Evolutionary conservation across 2,329 filamentous ascomycete genomes (phyloP), one percentile per base, ranked within the genome.

Genomic region (Lachnellula occidentalis): DNA sequence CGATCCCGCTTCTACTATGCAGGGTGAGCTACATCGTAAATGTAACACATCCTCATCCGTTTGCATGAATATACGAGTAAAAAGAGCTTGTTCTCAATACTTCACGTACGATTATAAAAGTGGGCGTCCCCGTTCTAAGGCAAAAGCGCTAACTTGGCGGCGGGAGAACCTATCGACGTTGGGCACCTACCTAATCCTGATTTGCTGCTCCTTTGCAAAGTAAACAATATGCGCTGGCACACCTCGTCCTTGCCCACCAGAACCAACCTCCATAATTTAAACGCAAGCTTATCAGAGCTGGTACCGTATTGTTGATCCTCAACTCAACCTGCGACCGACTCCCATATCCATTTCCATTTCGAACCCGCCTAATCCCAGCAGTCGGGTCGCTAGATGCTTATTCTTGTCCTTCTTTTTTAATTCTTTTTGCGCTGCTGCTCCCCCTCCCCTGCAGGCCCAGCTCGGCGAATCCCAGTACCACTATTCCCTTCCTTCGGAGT

Each of bases 391-490:
- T 43, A 12, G 4, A n/a, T 15, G 22, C 11, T 45, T 45, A 14
- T 27, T 24, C 22, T 31, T 17, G 12, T 24, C n/a, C 14, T 15
- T n/a, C 9, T 4, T 31, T 21, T 27, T 34, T 46, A 46, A 46
- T 46, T 46, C 21, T 43, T 19, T 22, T 43, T 31, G 27, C 27
- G 27, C 27, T 19, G 41, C 41, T 12, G 41, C 41, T 22, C 19
- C 12, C 21, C 41, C n/a, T 14, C 15, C 41, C n/a, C n/a, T 17
- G 41, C 47, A 39, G 47, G 34, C 27, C 17, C 31, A 48, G 12
- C 47, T 49, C 27, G 47, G 47, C n/a, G 19, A 37, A 49, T 49
- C 47, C 47, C 34, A 49, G 47, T 31, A 31, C 27, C 27, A 11
- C 1, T 31, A 8, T 31, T 39, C 15, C 36, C 24, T 37, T 39